Base-by-base conservation (phyloP, 2,329 filamentous ascomycete genomes). In the Aureobasidium sp. region DNA sequence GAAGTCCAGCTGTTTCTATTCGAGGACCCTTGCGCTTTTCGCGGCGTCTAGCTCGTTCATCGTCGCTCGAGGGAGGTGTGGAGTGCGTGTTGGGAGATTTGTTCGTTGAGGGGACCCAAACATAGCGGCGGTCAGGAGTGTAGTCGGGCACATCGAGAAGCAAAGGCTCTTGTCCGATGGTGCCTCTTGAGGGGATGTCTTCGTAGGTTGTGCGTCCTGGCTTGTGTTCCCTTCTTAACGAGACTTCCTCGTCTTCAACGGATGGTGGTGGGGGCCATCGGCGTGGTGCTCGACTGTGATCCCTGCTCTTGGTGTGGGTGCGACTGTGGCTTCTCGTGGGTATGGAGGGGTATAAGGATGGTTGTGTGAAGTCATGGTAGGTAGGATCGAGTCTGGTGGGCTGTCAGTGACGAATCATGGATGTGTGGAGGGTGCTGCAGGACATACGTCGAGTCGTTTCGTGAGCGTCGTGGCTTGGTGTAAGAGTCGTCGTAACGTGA, bases 191-290 rank as follows among this genome's bases (percentile, higher is more conserved):
- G 55, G 80, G 78, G 31, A 83, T 80, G 63, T 87, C 84, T 66
- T 87, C 86, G 67, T 71, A 56, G 67, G 66, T 67, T 41, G 72
- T 64, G 37, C 70, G 67, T 31, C 74, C 73, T 47, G 72, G 68
- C 29, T 79, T 78, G 67, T 83, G 74, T 70, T 91, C 88, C 70
- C 80, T 84, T 6, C 81, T 82, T 41, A 90, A 73, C 8, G 87
- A 83, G 15, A 77, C 79, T 17, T 71, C 76, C 71, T 90, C 88
- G 70, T 91, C 88, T 71, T 92, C 88, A 52, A 87, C 87, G 39
- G 74, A 85, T 4, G 88, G 86, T 20, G 79, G 78, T 1, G 87
- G 87, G 6, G 87, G 85, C 70, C 78, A 80, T 64, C 72, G 68
- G 20, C 44, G 14, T 42, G 55, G 37, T 34, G 20, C 22, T 49